Evolutionary conservation across 2,329 filamentous ascomycete species (phyloP).

Genomic region (Aspergillus brunneoviolaceus): DNA sequence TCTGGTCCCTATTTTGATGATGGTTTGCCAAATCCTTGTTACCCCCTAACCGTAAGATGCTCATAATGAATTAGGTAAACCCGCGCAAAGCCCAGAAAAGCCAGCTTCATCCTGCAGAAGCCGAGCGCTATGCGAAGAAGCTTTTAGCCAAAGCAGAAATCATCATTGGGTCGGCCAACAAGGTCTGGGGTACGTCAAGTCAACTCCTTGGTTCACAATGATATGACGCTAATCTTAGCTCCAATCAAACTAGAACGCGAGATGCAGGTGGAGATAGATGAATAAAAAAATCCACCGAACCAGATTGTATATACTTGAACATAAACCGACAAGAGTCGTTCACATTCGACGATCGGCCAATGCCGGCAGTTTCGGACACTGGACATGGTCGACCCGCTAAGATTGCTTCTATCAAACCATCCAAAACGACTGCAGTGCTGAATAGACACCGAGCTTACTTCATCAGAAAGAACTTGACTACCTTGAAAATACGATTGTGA

Average conservation of each 20-base stretch:
- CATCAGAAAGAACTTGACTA: neutral
- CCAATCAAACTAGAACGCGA: slow-evolving; percentile 31
- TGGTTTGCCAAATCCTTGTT: slow-evolving; percentile 47
- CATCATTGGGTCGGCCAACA: slow-evolving; percentile 68
- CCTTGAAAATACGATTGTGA: neutral
- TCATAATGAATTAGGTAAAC: slow-evolving; percentile 54
- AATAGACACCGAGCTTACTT: neutral
- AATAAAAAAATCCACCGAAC: slow-evolving; percentile 17
- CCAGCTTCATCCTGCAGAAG: slow-evolving; percentile 57
- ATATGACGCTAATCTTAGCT: slow-evolving; percentile 9
- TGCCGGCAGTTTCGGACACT: neutral
- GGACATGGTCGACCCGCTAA: neutral
- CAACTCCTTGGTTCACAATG: neutral
- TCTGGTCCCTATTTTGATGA: slow-evolving; percentile 69
- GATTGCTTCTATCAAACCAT: neutral
- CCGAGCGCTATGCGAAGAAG: slow-evolving; percentile 63
- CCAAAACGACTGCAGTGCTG: neutral
- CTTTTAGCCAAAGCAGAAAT: slow-evolving; percentile 65
- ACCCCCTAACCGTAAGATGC: neutral
- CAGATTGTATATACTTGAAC: neutral
- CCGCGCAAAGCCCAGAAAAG: slow-evolving; percentile 56
- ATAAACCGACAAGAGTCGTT: neutral
- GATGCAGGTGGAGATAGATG: slow-evolving; percentile 38
- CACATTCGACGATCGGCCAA: neutral
- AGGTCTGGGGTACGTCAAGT: slow-evolving; percentile 57